Conservation (phyloP, 345 rosid genomes). For the Boechera retrofracta region DNA sequence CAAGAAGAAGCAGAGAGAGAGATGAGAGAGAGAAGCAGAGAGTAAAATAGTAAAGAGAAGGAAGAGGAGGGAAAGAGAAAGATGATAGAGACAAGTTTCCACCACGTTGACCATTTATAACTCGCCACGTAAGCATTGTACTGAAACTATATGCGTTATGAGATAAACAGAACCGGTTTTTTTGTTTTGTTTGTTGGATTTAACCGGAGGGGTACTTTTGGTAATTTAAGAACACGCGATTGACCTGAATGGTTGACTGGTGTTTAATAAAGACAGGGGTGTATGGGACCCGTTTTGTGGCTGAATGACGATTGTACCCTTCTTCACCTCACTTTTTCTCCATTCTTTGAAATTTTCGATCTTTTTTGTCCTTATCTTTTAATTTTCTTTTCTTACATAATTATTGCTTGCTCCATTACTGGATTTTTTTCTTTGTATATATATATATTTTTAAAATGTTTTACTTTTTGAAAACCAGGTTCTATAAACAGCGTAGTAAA, state of each 20-base stretch:
- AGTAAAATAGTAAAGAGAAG: constrained; percentile 24
- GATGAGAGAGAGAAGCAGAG: constrained; percentile 38
- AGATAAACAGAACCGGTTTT: constrained; percentile 43
- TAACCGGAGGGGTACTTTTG: constrained; percentile 37
- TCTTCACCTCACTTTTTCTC: constrained; percentile 2
- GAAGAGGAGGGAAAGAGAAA: constrained; percentile 44
- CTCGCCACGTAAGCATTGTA: constrained; percentile 52
- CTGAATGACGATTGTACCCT: constrained; percentile 37
- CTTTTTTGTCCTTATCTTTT: constrained; percentile 34
- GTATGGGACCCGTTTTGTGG: constrained; percentile 5
- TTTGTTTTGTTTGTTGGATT: background rate
- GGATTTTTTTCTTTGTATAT: background rate
- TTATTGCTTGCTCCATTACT: constrained; percentile 4
- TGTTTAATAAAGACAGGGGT: constrained; percentile 16
- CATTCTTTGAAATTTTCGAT: constrained; percentile 22
- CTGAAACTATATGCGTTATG: constrained; percentile 43
- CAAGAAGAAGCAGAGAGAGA: constrained; percentile 57
- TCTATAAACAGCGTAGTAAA: constrained; percentile 11
- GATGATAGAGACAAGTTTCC: constrained; percentile 40
- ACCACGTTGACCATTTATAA: constrained; percentile 43
- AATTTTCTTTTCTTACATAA: constrained; percentile 1
- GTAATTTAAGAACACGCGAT: constrained; percentile 40
- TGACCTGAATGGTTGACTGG: constrained; percentile 67
- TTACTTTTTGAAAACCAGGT: constrained; percentile 18
- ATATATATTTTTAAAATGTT: background rate